Percentiles rank a stretch among this genome's conserved stretches.
These are phyloP conservation scores for Lactarius hengduanensis DNA, from an alignment of 768 basidiomycete species.

Conservation along the genomic window DNA sequence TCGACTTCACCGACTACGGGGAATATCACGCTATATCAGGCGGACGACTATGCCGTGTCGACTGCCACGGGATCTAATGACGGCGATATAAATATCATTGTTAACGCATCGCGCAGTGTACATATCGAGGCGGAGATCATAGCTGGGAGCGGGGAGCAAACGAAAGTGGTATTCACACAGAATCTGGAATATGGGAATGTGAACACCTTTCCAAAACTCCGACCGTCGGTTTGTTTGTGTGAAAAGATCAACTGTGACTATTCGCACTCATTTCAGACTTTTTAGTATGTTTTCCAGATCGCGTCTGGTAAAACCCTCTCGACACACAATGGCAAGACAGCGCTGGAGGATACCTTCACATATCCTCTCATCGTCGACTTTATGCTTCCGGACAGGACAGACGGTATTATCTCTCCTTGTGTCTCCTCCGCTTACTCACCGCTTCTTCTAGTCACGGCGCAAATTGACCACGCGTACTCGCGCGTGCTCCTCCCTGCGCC, in stretches of 20 bases:
- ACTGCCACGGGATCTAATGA: slow-evolving; percentile 44
- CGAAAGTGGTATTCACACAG: slow-evolving; percentile 59
- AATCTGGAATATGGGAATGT: slow-evolving; percentile 57
- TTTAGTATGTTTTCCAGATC: slow-evolving; percentile 44
- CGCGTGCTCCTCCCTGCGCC: slow-evolving; percentile 57
- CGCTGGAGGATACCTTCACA: slow-evolving; percentile 49
- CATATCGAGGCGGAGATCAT: slow-evolving; percentile 63
- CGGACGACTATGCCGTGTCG: slow-evolving; percentile 50
- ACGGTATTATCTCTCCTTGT: slow-evolving; percentile 26
- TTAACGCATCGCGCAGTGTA: too few relatives aligned
- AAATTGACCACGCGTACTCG: slow-evolving; percentile 69
- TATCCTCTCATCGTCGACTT: slow-evolving; percentile 44
- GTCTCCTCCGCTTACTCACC: background rate
- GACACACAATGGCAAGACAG: slow-evolving; percentile 47
- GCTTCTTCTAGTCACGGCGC: slow-evolving; percentile 37
- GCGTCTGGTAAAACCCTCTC: slow-evolving; percentile 48
- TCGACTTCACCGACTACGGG: slow-evolving; percentile 67
- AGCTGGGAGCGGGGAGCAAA: slow-evolving; percentile 59
- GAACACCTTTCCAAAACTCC: slow-evolving; percentile 52
- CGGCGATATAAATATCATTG: slow-evolving; percentile 35
- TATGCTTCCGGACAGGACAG: slow-evolving; percentile 35
- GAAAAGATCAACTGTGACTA: background rate
- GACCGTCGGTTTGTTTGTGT: slow-evolving; percentile 37
- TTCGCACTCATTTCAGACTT: background rate
- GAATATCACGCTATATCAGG: slow-evolving; percentile 58